Evolutionary conservation across 2,329 filamentous ascomycete species (phyloP).

Genomic region (Exophiala alcalophila): DNA sequence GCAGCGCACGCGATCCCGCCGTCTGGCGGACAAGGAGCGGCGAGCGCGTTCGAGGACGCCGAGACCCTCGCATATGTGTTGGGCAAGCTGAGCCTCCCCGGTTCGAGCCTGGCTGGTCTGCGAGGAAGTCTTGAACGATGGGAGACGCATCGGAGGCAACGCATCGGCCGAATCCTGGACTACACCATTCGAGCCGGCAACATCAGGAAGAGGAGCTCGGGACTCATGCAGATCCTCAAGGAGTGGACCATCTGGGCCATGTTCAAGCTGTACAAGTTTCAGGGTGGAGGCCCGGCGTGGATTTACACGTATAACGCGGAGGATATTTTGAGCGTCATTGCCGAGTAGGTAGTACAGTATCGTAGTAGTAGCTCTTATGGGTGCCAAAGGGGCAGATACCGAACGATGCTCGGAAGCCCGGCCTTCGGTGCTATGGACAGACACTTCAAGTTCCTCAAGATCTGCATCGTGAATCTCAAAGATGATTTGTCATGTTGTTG

Average conservation of each 20-base stretch:
- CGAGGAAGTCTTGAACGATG: not conserved
- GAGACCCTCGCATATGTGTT: conserved; percentile 12
- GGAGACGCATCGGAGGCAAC: conserved; percentile 6
- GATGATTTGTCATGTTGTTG: not conserved
- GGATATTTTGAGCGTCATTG: not conserved
- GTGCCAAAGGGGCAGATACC: not conserved
- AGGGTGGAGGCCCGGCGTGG: conserved; percentile 4
- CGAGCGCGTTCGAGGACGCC: conserved; percentile 17
- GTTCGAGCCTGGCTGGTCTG: not conserved
- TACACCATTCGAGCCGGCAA: conserved; percentile 6
- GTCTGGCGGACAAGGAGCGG: conserved; percentile 15
- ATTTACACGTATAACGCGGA: conserved; percentile 8
- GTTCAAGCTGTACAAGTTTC: conserved; percentile 6
- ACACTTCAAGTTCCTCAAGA: not conserved
- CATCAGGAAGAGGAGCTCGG: conserved; percentile 5
- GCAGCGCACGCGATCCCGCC: conserved; percentile 22
- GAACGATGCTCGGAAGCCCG: not conserved
- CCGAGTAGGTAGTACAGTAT: not conserved
- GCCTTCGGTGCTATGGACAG: too few species aligned
- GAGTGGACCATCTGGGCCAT: conserved; percentile 9
- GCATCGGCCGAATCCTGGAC: conserved; percentile 3
- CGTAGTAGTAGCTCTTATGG: not conserved
- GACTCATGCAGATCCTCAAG: conserved; percentile 3
- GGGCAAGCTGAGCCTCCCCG: conserved; percentile 1
- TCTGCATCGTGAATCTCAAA: not conserved